A percentile compares a stretch with the other conserved stretches of the same genome.
These are phyloP conservation scores for Monosporascus sp. DNA, from an alignment of 2,329 filamentous ascomycete genomes.

Conservation along the genomic window DNA sequence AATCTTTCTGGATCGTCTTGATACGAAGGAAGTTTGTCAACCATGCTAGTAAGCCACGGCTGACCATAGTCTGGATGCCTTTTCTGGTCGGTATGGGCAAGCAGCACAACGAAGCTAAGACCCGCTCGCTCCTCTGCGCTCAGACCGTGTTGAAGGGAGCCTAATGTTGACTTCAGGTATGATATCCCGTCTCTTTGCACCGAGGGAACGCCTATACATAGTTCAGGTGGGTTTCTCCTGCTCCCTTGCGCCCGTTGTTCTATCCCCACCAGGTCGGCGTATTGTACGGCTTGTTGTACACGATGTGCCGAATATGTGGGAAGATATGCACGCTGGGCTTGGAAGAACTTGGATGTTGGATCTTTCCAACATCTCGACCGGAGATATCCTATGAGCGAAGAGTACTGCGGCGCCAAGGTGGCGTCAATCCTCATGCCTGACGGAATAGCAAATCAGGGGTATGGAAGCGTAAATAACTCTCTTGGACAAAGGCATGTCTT, in stretches of 20 bases:
- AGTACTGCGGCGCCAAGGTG: slow-evolving; percentile 8
- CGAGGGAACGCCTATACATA: slow-evolving; percentile 18
- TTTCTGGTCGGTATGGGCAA: slow-evolving; percentile 18
- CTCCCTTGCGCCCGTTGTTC: neutral
- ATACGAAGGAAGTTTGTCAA: slow-evolving; percentile 16
- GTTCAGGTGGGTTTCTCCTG: slow-evolving; percentile 4
- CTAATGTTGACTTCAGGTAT: slow-evolving; percentile 16
- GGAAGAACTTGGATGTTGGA: slow-evolving; percentile 18
- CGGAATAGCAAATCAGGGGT: neutral
- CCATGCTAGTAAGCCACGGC: slow-evolving; percentile 17
- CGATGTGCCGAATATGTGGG: slow-evolving; percentile 15
- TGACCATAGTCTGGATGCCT: slow-evolving; percentile 12
- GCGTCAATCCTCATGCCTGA: neutral
- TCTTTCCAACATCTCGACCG: slow-evolving; percentile 16
- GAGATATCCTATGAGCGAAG: slow-evolving; percentile 10
- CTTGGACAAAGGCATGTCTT: neutral
- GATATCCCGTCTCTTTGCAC: slow-evolving; percentile 16
- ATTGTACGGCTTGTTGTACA: slow-evolving; percentile 11
- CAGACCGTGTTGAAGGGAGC: slow-evolving; percentile 17
- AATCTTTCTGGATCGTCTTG: slow-evolving; percentile 5
- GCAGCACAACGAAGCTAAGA: slow-evolving; percentile 16
- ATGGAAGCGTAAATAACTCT: neutral
- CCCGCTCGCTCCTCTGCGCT: slow-evolving; percentile 6
- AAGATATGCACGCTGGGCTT: slow-evolving; percentile 12
- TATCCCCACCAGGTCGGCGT: slow-evolving; percentile 5